Evolutionary conservation across 352 stramenopile genomes (phyloP).

Genomic region (Phytophthora colocasiae): DNA sequence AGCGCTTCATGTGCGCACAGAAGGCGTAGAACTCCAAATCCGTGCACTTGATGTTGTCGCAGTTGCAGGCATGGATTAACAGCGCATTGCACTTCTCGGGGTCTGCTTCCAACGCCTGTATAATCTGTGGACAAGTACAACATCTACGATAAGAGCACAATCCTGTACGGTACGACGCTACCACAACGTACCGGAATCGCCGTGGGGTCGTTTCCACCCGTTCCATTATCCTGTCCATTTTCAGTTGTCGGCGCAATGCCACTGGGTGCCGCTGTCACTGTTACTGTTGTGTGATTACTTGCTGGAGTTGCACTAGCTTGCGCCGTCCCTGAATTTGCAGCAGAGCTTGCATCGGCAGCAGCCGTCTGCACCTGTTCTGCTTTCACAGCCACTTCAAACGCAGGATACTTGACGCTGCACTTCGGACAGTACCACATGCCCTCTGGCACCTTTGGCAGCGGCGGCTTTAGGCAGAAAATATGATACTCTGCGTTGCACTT

Average conservation of each 20-base stretch:
- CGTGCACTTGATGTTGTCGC: conserved; percentile 50
- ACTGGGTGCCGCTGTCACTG: neutral
- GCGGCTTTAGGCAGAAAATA: conserved; percentile 62
- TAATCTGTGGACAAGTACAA: conserved; percentile 37
- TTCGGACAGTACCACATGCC: conserved; percentile 67
- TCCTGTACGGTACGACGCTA: neutral
- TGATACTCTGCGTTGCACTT: conserved; percentile 69
- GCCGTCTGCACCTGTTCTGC: conserved; percentile 16
- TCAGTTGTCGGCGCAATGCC: neutral
- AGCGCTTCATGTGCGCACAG: conserved; percentile 72
- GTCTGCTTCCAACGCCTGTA: conserved; percentile 48
- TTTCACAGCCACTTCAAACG: conserved; percentile 22
- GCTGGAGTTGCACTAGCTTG: neutral
- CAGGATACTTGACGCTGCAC: conserved; percentile 33
- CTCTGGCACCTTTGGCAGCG: conserved; percentile 49
- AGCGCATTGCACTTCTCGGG: conserved; percentile 57
- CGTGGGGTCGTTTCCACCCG: conserved; percentile 18
- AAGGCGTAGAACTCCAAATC: conserved; percentile 49
- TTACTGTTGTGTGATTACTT: neutral
- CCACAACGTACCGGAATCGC: conserved; percentile 24
- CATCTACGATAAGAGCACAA: neutral
- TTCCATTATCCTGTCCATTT: conserved; percentile 3
- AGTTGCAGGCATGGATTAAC: conserved; percentile 67
- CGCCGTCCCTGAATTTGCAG: neutral
- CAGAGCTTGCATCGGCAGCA: neutral